Percentiles rank a stretch among this genome's conserved stretches.
phyloP scores from a whole-genome alignment of 345 rosid species.

The Geranium rotundifolium region DNA sequence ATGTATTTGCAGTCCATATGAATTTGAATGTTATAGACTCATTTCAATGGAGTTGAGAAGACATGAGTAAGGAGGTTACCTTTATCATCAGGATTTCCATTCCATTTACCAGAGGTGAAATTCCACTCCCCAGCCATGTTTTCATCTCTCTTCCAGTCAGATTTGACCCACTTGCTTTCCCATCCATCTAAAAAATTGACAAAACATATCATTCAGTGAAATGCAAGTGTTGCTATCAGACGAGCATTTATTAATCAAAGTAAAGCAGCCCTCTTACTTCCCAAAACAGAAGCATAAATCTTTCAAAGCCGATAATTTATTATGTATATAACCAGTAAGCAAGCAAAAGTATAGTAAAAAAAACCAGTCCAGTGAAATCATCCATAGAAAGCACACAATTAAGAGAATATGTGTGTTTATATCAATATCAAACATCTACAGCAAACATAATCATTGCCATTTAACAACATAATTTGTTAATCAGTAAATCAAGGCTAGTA shows the following conservation, averaged over 20 bases:
- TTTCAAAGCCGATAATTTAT: too few relatives aligned
- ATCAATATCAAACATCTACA: too few relatives aligned
- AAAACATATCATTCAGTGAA: background rate
- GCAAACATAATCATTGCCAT: too few relatives aligned
- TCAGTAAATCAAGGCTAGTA: too few relatives aligned
- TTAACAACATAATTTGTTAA: too few relatives aligned
- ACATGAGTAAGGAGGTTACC: conserved; percentile 26
- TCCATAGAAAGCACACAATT: too few relatives aligned
- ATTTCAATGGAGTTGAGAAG: background rate
- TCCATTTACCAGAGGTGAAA: conserved; percentile 88
- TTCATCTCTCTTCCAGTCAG: conserved; percentile 94
- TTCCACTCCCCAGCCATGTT: conserved; percentile 85
- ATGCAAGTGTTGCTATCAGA: background rate
- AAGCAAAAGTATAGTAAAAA: too few relatives aligned
- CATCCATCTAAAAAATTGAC: conserved; percentile 57
- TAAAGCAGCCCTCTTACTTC: background rate
- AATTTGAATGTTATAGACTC: background rate
- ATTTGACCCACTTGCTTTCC: conserved; percentile 81
- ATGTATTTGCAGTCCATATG: background rate
- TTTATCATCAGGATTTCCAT: conserved; percentile 74
- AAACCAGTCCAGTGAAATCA: too few relatives aligned
- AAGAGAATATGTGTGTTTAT: too few relatives aligned
- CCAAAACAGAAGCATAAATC: too few relatives aligned
- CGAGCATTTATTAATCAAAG: background rate
- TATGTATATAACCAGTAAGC: too few relatives aligned